Evolutionary conservation across 164 flowering plant genomes (phyloP), one percentile per base, ranked within the genome.

Genomic region (Taxillus chinensis): DNA sequence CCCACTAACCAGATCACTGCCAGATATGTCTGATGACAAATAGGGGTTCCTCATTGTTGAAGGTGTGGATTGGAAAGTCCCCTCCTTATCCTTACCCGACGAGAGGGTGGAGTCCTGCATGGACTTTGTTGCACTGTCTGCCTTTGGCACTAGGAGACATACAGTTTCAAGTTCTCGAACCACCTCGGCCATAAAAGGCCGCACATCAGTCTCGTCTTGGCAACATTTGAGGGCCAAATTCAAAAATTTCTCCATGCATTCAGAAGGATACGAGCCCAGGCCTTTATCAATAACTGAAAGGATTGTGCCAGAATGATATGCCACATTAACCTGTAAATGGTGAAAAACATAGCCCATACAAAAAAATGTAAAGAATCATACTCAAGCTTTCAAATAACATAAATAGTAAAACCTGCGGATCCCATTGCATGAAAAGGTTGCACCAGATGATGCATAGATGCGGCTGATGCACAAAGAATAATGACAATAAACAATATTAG

Each of bases 1-100:
- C 51, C 84, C 92, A 62, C 98, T 92, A 7, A 76, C 75, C 66
- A 92, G 96, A 64, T 83, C 70, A 42, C 89, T 89, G 41, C 92
- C 89, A 0, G 92, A 87, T 51, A 84, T 67, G 55, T 86, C 89
- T 3, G 70, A 66, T 1, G 92, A 84, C 38, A 67, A 39, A 16
- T 51, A 77, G n/a, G 75, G 79, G 59, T 78, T 64, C 59, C 60
- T 77, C 15, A 43, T 13, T 5, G 59, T 9, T 5, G 71, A 53
- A 2, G 83, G 75, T 13, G 83, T 76, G 8, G 78, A 67, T 3
- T 74, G 63, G 16, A 77, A 43, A 37, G 68, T 66, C 37, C 8
- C 16, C 7, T 7, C 55, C 39, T 65, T 72, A 4, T 45, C 69
- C 27, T 27, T 27, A 27, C 2, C 27, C 2, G 27, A 27, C 27